A percentile compares a stretch with the other conserved stretches of the same genome.
phyloP scores from a whole-genome alignment of 306 rosid species.

The Comarum palustre region DNA sequence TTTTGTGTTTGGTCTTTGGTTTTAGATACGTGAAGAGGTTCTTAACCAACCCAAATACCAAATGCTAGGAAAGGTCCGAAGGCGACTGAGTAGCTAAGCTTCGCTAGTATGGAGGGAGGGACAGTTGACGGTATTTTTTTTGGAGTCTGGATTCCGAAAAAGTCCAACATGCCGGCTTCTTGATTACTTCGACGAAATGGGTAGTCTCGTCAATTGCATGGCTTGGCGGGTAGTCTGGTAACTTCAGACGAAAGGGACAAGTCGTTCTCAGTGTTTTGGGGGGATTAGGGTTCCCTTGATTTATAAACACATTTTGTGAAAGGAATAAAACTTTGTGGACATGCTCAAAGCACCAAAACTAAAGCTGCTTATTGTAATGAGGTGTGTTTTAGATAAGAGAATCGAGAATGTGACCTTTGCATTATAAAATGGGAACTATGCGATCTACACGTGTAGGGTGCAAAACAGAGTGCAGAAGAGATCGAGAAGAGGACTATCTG shows the following conservation, averaged over 20 bases:
- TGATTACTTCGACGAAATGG: constrained; percentile 7
- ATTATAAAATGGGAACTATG: not conserved
- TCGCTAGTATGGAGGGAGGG: constrained; percentile 19
- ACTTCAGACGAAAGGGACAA: not conserved
- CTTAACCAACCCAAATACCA: constrained; percentile 27
- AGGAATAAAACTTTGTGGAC: constrained; percentile 32
- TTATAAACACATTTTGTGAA: not conserved
- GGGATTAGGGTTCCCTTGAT: not conserved
- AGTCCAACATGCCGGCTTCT: constrained; percentile 49
- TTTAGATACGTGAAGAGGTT: not conserved
- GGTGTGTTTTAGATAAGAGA: constrained; percentile 25
- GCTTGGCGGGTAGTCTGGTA: not conserved
- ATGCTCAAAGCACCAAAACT: constrained; percentile 14
- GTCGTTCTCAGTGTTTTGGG: not conserved
- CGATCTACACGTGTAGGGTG: constrained; percentile 14
- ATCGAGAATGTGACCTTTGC: not conserved
- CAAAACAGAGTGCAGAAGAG: not conserved
- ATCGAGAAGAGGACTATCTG: not conserved
- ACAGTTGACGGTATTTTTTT: constrained; percentile 76
- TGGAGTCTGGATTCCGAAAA: constrained; percentile 21
- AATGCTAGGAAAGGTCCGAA: constrained; percentile 17
- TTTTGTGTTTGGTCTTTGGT: not conserved
- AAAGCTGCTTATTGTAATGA: constrained; percentile 30
- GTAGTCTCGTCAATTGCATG: constrained; percentile 23
- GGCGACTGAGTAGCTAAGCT: constrained; percentile 28